Base-by-base conservation (phyloP, 768 basidiomycete species). In the Tricholoma sp. region DNA sequence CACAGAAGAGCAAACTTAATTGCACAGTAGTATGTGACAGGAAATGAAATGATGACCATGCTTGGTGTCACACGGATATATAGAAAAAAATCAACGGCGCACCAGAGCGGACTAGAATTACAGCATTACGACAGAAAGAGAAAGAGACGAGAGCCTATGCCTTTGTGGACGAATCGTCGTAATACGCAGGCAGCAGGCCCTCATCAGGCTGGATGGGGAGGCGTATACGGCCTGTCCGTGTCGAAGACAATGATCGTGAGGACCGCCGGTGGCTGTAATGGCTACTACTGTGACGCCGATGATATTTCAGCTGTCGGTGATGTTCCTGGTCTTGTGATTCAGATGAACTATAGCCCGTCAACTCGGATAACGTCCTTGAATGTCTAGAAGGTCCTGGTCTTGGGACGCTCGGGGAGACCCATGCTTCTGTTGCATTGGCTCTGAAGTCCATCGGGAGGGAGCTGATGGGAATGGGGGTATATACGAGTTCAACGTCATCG, bases 391-490 rank as follows among this genome's bases (percentile, higher is more conserved):
- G 35, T 16, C 59, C 57, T 41, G 60, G 43, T 32, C 64, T 45
- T 56, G 67, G 56, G 50, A 73, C 64, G 56, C 65, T 58, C 31
- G 61, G 65, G 2, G 76, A 71, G 9, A 91, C 74, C 89, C 88
- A 89, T 9, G 84, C 87, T 63, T 88, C 87, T 52, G 76, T 82
- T n/a, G 81, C 82, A 18, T 72, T 76, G 27, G 79, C 77, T 18
- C 82, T 74, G 43, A 85, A 62, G 34, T 78, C 74, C 18, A 74
- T 69, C 8, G 88, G 79, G 9, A 89, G 70, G 11, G 80, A 75
- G 58, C 70, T 76, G 39, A 86, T 67, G 0, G 85, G 80, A 0
- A 91, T 78, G 11, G 87, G 86, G n/a, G 86, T 84, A 64, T 89
- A 91, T n/a, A 91, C 79, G 29, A 84, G 59, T 58, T 75, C 69